A percentile compares a stretch with the other conserved stretches of the same genome.
Evolutionary conservation across 768 basidiomycete species (phyloP).

Genomic region (Kwoniella sp.): DNA sequence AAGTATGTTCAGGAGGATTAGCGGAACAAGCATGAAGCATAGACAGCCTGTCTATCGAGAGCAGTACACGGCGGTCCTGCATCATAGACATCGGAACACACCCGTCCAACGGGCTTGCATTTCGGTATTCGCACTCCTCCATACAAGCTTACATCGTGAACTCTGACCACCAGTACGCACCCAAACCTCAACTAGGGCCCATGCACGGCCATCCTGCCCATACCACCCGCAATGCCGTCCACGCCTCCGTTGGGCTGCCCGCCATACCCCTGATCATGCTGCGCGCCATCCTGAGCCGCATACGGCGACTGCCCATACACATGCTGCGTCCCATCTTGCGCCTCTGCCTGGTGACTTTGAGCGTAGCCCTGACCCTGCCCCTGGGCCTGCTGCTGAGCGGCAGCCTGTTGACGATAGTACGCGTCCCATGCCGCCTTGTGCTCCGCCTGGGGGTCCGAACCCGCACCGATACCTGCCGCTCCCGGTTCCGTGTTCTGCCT

Average conservation of each 20-base stretch:
- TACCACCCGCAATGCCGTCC: constrained; percentile 21
- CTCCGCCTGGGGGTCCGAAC: constrained; percentile 32
- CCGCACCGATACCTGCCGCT: constrained; percentile 50
- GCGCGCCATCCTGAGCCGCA: constrained; percentile 1
- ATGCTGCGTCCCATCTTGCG: neutral
- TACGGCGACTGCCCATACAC: constrained; percentile 21
- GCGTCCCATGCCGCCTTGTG: constrained; percentile 49
- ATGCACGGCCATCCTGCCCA: constrained; percentile 37
- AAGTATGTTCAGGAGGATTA: neutral
- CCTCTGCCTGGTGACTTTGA: constrained; percentile 7
- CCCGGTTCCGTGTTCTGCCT: constrained; percentile 47
- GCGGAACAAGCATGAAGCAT: neutral
- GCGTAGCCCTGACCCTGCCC: constrained; percentile 1
- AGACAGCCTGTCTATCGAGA: too few relatives aligned
- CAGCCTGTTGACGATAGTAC: constrained; percentile 47
- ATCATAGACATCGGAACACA: too few relatives aligned
- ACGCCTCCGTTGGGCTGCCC: constrained; percentile 12
- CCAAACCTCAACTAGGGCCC: too few relatives aligned
- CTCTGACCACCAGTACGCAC: too few relatives aligned
- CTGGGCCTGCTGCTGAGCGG: constrained; percentile 40
- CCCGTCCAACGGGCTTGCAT: too few relatives aligned
- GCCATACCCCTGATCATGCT: too few relatives aligned
- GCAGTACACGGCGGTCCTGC: too few relatives aligned
- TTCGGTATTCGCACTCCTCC: too few relatives aligned
- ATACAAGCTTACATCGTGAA: too few relatives aligned